Base-by-base conservation (phyloP, 352 stramenopile genomes). In the Achlya hypogyna region DNA sequence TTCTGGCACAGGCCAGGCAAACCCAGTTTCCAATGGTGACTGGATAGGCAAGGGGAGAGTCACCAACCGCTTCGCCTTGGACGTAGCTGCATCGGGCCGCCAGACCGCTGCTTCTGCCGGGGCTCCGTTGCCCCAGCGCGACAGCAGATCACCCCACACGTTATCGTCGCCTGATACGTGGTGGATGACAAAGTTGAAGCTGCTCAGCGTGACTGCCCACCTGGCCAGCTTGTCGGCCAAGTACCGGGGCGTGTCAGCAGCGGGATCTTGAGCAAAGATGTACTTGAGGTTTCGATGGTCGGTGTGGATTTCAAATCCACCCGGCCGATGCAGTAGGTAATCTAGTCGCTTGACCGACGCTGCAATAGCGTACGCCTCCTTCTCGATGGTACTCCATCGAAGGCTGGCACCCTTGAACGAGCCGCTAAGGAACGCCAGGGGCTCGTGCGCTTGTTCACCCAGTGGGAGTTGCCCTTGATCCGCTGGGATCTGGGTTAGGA, bases 111-210 rank as follows among this genome's bases (percentile, higher is more conserved):
- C n/a, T n/a, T n/a, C n/a, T n/a, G 12, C 9, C 12, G 12, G 10
- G 16, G 9, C n/a, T 52, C 38, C 14, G 31, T 18, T 63, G 69
- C 70, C 68, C 73, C 73, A 3, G 71, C n/a, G 0, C 56, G n/a
- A 73, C 14, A 78, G 56, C 43, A 78, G 52, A 43, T 78, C 73
- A 1, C 69, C 65, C 73, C 73, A 78, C 16, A 71, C 69, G 22
- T 78, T 78, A 0, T 65, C 63, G 0, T 76, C 67, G 5, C n/a
- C 71, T 56, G 10, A 59, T 18, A 76, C 53, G 52, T 78, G 71
- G 0, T 71, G 49, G 22, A 78, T 73, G 5, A 49, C 35, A 28
- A 74, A 78, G 8, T 51, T 29, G 35, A 74, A 76, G 9, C 53
- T 53, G 16, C 23, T 63, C 40, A 76, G 49, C 1, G 53, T 51